Percentiles rank a stretch among this genome's conserved stretches.
Evolutionary conservation across 129 eudicot species (phyloP).

Genomic region (Deinandra increscens): DNA sequence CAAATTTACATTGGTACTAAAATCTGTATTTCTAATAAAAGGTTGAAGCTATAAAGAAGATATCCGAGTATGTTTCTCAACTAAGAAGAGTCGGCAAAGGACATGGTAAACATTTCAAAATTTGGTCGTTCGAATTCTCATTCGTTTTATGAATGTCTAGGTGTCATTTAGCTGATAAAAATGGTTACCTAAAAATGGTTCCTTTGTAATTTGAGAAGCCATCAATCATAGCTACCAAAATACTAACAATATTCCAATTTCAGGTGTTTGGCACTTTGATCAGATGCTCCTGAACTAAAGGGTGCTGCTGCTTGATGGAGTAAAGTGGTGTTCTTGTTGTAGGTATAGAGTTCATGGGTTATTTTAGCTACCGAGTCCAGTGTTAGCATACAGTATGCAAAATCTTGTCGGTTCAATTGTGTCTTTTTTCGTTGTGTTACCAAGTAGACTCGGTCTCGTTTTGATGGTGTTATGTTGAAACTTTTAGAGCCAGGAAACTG

Average conservation of each 20-base stretch:
- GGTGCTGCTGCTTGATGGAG: slow-evolving; percentile 55
- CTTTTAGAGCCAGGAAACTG: slow-evolving; percentile 10
- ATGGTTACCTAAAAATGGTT: background rate
- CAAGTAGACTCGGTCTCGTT: background rate
- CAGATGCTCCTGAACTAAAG: slow-evolving; percentile 69
- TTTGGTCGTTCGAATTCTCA: background rate
- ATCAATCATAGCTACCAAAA: slow-evolving; percentile 1
- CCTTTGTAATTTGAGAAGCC: background rate
- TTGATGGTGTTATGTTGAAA: background rate
- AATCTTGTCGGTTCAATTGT: background rate
- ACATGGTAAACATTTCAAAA: slow-evolving; percentile 52
- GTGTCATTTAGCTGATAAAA: background rate
- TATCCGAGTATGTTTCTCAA: slow-evolving; percentile 95
- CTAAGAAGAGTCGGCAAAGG: slow-evolving; percentile 94
- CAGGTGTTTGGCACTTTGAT: slow-evolving; percentile 92
- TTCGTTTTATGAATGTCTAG: background rate
- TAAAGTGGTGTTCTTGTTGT: slow-evolving; percentile 1
- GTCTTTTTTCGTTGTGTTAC: background rate
- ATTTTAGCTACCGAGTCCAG: background rate
- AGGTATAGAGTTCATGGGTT: background rate
- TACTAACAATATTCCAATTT: slow-evolving; percentile 13
- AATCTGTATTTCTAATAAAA: slow-evolving; percentile 23
- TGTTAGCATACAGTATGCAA: background rate
- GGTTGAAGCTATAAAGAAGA: slow-evolving; percentile 88
- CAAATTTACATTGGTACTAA: background rate